Base-by-base conservation (phyloP, 306 rosid genomes). In the Cercis canadensis region DNA sequence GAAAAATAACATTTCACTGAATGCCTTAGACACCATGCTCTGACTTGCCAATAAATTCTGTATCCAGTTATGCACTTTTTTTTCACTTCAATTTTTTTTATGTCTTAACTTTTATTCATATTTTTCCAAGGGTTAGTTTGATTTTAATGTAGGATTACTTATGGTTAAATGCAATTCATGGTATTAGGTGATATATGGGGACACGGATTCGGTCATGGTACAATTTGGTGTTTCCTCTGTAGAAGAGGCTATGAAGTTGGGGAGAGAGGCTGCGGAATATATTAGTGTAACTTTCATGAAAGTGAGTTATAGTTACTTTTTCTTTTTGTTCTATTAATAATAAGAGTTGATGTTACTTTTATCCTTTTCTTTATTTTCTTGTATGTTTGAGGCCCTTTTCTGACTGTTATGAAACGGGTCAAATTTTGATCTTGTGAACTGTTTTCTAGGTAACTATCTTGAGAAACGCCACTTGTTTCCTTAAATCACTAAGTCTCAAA, bases 191-290 rank as follows among this genome's bases (percentile, higher is more conserved):
- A 87, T 94, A 82, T 94, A 94, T 17, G 98, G 98, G 32, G 98
- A 94, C 72, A 94, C 97, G 21, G 98, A 94, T 81, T 94, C 98
- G 3, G 96, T 94, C 61, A 94, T 90, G 97, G 98, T 90, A 72
- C 98, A 94, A 57, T 94, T 94, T 57, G 98, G 98, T 68, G 97
- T 89, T 71, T 70, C 88, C 65, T 14, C 82, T n/a, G 87, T 94
- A 36, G 90, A 89, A 63, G 89, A 74, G 73, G 92, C 97, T 73
- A 94, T 94, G 98, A 70, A 24, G 44, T 67, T 94, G 82, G 98
- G 98, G 66, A 89, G 90, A 80, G 96, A 94, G 81, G 98, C 98
- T 65, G 98, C 98, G 57, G 98, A 88, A 4, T 77, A 82, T 75
- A 94, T 94, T 55, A 90, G 97, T 75, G 92, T 81, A 68, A 89